phyloP scores from a whole-genome alignment of 2,329 filamentous ascomycete species.

The Periconia digitata region DNA sequence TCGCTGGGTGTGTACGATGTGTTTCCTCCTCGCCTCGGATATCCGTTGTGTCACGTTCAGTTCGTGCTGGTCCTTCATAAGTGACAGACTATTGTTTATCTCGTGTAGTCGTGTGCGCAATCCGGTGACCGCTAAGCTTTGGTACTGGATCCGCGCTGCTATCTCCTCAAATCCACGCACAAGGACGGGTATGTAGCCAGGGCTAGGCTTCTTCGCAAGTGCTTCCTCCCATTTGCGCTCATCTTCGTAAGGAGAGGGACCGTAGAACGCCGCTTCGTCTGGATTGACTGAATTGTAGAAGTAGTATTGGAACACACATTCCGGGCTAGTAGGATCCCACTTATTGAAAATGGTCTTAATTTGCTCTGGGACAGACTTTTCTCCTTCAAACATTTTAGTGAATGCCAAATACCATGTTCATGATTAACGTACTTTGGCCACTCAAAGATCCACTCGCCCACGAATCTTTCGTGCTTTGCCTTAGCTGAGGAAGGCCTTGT shows the following conservation, averaged over 20 bases:
- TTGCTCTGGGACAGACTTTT: constrained; percentile 75
- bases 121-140: constrained; percentile 68
- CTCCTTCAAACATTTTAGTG: constrained; percentile 49
- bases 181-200: constrained; percentile 75
- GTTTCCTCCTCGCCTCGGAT: constrained; percentile 70
- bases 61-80: constrained; percentile 75
- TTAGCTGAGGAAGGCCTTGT: constrained; percentile 38
- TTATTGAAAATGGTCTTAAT: constrained; percentile 70
- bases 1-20: constrained; percentile 71
- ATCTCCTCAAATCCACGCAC: constrained; percentile 73
- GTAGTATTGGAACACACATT: constrained; percentile 78
- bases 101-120: constrained; percentile 75
- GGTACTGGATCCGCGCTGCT: constrained; percentile 70
- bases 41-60: constrained; percentile 74
- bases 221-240: constrained; percentile 83
- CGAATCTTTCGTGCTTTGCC: constrained; percentile 30
- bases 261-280: constrained; percentile 73
- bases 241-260: constrained; percentile 69
- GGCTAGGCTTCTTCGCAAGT: constrained; percentile 74
- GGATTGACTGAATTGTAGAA: constrained; percentile 85
- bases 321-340: constrained; percentile 69
- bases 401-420: not conserved
- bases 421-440: constrained; percentile 28
- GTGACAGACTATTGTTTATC: constrained; percentile 73
- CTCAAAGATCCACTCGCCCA: constrained; percentile 29